These are phyloP conservation scores for Arabis hirsuta DNA, from an alignment of 345 rosid genomes.

Conservation along the genomic window DNA sequence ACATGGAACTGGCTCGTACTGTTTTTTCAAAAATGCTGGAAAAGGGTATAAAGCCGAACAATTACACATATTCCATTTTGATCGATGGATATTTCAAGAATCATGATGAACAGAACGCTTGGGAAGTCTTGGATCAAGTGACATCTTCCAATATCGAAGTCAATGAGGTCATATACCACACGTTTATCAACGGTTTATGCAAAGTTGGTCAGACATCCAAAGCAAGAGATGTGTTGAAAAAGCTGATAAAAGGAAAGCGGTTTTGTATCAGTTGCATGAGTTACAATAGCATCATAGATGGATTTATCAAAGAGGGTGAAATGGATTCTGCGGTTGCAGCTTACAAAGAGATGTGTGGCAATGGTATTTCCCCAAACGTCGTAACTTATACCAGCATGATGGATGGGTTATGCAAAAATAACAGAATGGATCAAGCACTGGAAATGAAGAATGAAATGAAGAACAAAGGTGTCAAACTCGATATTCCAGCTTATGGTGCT, in stretches of 20 bases:
- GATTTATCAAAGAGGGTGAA: constrained; percentile 64
- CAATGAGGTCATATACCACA: constrained; percentile 60
- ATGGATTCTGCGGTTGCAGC: constrained; percentile 55
- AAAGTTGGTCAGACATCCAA: constrained; percentile 61
- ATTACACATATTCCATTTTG: constrained; percentile 60
- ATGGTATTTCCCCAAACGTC: constrained; percentile 63
- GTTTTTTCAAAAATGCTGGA: constrained; percentile 55
- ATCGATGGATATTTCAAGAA: constrained; percentile 69
- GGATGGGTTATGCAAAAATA: constrained; percentile 45
- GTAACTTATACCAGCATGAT: constrained; percentile 72
- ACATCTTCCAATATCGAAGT: constrained; percentile 50
- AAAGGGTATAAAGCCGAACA: constrained; percentile 62
- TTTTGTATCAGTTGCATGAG: constrained; percentile 56
- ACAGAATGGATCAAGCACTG: constrained; percentile 41
- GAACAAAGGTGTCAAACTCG: constrained; percentile 57
- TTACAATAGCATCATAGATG: constrained; percentile 69
- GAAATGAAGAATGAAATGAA: constrained; percentile 51
- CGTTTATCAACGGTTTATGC: constrained; percentile 64
- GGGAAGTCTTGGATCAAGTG: constrained; percentile 62
- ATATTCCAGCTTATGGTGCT: constrained; percentile 54
- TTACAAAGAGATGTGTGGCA: constrained; percentile 60
- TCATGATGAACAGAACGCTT: constrained; percentile 51
- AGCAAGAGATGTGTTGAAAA: constrained; percentile 58
- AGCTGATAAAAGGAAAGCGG: constrained; percentile 47
- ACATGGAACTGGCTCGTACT: constrained; percentile 54